These are phyloP conservation scores for Neurospora sp. DNA, from an alignment of 495 filamentous ascomycete genomes.

Conservation along the genomic window DNA sequence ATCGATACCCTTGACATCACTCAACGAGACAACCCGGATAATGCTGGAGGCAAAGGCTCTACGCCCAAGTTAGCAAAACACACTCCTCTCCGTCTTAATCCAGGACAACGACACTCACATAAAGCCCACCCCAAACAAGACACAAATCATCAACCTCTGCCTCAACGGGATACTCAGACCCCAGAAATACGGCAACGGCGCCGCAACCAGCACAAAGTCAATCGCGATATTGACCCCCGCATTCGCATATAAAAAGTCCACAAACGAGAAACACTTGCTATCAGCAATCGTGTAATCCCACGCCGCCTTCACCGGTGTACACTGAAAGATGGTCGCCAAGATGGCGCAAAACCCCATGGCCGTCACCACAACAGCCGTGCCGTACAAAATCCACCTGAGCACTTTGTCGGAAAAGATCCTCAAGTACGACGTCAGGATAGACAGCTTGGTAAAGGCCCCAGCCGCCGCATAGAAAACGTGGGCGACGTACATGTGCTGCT, in stretches of 20 bases:
- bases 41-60: constrained; percentile 15
- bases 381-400: constrained; percentile 12
- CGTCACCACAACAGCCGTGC: constrained; percentile 16
- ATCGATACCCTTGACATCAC: constrained; percentile 14
- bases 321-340: constrained; percentile 32
- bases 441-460: constrained; percentile 20
- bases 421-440: constrained; percentile 22
- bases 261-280: constrained; percentile 32
- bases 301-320: constrained; percentile 30
- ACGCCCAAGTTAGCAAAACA: too few species aligned
- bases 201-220: constrained; percentile 34
- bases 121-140: constrained; percentile 18
- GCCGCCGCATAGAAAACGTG: constrained; percentile 20
- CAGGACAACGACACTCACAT: constrained; percentile 11
- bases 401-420: constrained; percentile 16
- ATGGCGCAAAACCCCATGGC: constrained; percentile 32
- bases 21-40: constrained; percentile 12
- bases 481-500: constrained; percentile 16
- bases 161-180: constrained; percentile 19
- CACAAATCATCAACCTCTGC: constrained; percentile 15
- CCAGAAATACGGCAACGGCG: constrained; percentile 37
- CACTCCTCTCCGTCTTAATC: too few species aligned
- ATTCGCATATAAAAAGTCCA: constrained; percentile 34
- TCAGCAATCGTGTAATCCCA: constrained; percentile 30
- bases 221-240: constrained; percentile 34